Base-by-base conservation (phyloP, 495 filamentous ascomycete genomes). In the Sordaria brevicollis region DNA sequence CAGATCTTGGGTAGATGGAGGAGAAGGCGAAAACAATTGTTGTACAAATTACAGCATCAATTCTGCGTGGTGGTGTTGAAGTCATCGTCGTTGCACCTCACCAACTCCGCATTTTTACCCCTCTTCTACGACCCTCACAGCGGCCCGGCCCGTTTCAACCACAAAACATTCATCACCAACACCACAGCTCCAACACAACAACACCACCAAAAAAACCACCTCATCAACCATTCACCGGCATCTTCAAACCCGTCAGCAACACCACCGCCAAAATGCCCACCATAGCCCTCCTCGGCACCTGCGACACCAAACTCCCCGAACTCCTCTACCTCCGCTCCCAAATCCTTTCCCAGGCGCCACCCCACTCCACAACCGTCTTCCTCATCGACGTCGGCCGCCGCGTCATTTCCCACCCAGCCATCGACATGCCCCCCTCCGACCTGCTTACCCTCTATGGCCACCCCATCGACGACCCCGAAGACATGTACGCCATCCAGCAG, bases 291-390 rank as follows among this genome's bases (percentile, higher is more conserved):
- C 74, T 91, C 36, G 90, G 90, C 67, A 92, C 89, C 13, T 87
- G 85, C 76, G 90, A 92, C 76, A 90, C 89, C 65, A 92, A 92
- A 73, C 83, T 88, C 11, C 37, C 78, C 5, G 87, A 91, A 72
- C 81, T 88, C 11, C 81, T 90, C 17, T 89, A 86, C 77, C 82
- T 89, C 35, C 80, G 83, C 54, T 74, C 80, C 0, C 81, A 82
- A 65, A 82, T 89, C 68, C 71, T 83, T 5, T 31, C 76, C 9
- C 9, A 75, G 33, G n/a, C n/a, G n/a, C n/a, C n/a, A n/a, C n/a
- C n/a, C 25, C 21, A 19, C 9, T 21, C 19, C 43, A 62, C 49
- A 21, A 62, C 11, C 49, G 83, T 88, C 37, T 78, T 83, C 38
- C 65, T 90, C 41, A 81, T 90, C 69, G 89, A 91, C 72, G 82